phyloP scores from a whole-genome alignment of 768 basidiomycete genomes.

The Termitomyces sp. region DNA sequence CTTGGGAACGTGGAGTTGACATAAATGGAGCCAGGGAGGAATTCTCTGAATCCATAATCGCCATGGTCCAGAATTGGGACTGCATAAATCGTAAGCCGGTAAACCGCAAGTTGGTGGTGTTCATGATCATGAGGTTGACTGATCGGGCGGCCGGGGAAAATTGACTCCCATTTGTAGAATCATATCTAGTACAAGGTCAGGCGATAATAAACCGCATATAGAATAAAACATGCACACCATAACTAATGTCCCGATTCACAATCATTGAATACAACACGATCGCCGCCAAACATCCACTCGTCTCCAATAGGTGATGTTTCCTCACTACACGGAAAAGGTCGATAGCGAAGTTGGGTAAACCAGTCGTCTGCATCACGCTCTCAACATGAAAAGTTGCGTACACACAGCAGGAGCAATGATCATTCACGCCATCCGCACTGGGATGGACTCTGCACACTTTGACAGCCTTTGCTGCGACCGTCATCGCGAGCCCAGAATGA shows the following conservation, averaged over 20 bases:
- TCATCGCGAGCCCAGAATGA: not conserved
- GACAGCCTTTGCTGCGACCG: too few relatives aligned
- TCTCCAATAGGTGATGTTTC: conserved; percentile 28
- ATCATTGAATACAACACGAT: conserved; percentile 21
- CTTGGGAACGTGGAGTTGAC: conserved; percentile 32
- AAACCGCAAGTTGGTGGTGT: too few relatives aligned
- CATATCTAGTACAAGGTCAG: too few relatives aligned
- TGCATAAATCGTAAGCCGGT: conserved; percentile 28
- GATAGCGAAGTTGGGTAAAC: conserved; percentile 19
- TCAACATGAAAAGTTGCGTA: conserved; percentile 28
- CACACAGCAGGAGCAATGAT: conserved; percentile 19
- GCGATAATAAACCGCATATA: too few relatives aligned
- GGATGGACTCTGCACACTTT: not conserved
- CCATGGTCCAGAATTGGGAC: conserved; percentile 39
- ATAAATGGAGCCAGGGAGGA: conserved; percentile 32
- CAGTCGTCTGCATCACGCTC: conserved; percentile 26
- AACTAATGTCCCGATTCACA: too few relatives aligned
- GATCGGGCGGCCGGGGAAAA: too few relatives aligned
- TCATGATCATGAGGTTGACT: too few relatives aligned
- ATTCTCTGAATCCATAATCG: conserved; percentile 26
- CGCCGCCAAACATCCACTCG: conserved; percentile 14
- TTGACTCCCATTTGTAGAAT: too few relatives aligned
- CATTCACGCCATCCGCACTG: conserved; percentile 13
- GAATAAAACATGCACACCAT: too few relatives aligned
- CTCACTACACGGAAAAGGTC: conserved; percentile 24